Evolutionary conservation across 305 asterid species (phyloP).

Genomic region (Coffea humblotiana): DNA sequence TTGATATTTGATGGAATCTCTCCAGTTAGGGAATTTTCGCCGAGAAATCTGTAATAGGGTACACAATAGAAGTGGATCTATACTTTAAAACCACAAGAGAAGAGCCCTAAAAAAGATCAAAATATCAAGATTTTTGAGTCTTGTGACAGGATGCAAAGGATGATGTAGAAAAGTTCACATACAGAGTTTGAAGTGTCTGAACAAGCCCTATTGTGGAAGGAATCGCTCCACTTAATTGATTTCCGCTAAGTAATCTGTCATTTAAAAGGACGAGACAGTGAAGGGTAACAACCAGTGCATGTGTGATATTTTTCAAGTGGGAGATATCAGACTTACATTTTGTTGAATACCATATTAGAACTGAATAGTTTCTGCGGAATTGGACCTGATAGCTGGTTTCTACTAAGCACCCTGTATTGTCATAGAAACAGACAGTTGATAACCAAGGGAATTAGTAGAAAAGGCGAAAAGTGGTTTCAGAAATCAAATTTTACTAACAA

Average conservation of each 20-base stretch:
- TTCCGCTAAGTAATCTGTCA: slow-evolving; percentile 66
- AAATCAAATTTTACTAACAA: slow-evolving; percentile 50
- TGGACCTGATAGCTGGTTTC: slow-evolving; percentile 72
- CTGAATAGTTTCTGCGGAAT: slow-evolving; percentile 68
- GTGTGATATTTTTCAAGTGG: no score
- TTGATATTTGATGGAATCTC: slow-evolving; percentile 58
- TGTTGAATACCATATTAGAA: slow-evolving; percentile 69
- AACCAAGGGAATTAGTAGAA: not conserved
- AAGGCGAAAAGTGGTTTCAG: not conserved
- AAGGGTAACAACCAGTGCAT: no score
- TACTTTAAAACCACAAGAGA: no score
- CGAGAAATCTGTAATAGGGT: slow-evolving; percentile 54
- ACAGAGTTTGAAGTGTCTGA: slow-evolving; percentile 78
- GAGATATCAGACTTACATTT: slow-evolving; percentile 54
- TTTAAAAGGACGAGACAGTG: not conserved
- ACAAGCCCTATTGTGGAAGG: slow-evolving; percentile 71
- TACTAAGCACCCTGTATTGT: slow-evolving; percentile 71
- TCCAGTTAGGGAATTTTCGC: slow-evolving; percentile 61
- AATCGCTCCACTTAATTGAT: slow-evolving; percentile 62
- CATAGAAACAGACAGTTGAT: slow-evolving; percentile 18
- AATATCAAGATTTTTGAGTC: slow-evolving; percentile 22
- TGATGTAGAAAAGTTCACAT: slow-evolving; percentile 29
- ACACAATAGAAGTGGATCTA: not conserved
- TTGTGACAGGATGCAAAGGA: not conserved
- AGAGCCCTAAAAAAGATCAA: not conserved